These are phyloP conservation scores for Gaertneriomyces sp. DNA, from an alignment of 192 early-diverging fungal genomes.

Conservation along the genomic window DNA sequence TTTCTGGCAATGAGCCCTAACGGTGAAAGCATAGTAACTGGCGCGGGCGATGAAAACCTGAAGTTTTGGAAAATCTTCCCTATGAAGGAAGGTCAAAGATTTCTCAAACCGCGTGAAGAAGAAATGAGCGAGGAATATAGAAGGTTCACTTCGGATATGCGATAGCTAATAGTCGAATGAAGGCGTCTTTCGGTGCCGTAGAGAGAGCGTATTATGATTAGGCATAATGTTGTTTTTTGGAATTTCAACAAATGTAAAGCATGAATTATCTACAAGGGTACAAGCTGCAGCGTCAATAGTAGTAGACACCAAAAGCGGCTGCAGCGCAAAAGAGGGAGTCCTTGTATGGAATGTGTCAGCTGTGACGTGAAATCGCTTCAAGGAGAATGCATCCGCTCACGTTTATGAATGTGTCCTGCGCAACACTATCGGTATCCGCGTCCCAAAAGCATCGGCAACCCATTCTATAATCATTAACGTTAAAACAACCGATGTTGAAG, in stretches of 20 bases:
- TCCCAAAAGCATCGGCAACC: conserved; percentile 63
- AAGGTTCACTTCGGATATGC: conserved; percentile 10
- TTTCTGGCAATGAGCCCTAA: conserved; percentile 39
- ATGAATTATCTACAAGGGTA: conserved; percentile 1
- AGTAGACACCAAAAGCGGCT: conserved; percentile 17
- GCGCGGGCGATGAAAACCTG: conserved; percentile 41
- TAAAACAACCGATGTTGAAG: background rate
- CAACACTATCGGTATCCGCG: conserved; percentile 59
- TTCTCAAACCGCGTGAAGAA: background rate
- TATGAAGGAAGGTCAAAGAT: conserved; percentile 13
- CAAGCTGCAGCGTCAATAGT: background rate
- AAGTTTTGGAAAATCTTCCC: conserved; percentile 43
- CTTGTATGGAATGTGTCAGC: conserved; percentile 19
- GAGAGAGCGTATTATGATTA: too few species aligned
- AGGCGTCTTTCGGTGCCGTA: too few species aligned
- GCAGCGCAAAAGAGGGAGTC: conserved; percentile 58
- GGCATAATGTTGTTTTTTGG: too few species aligned
- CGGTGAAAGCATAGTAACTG: conserved; percentile 41
- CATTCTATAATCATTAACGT: conserved; percentile 37
- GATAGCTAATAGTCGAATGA: background rate
- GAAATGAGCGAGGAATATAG: conserved; percentile 9
- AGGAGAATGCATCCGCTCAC: conserved; percentile 26
- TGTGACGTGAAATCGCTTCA: background rate
- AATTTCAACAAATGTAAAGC: background rate
- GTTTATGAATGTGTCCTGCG: conserved; percentile 57